Conservation (phyloP, 352 stramenopile species). For the Globisporangium yorkense region DNA sequence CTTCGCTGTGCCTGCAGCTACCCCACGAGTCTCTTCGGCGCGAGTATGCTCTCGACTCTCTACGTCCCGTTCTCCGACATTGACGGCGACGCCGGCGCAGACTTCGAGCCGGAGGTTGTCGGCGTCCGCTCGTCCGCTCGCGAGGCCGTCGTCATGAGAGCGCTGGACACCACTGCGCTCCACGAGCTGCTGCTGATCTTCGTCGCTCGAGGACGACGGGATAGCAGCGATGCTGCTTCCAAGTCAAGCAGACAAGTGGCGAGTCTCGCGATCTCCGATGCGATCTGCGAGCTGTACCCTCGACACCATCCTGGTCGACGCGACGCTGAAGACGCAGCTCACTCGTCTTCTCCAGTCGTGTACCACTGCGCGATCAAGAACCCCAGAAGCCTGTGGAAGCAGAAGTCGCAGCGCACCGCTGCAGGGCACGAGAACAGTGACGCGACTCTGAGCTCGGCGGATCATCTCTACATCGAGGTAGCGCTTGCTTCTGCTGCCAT, state of each 20-base stretch:
- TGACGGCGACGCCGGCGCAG: neutral
- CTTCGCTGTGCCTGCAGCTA: constrained; percentile 21
- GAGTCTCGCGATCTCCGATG: constrained; percentile 29
- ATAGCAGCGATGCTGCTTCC: neutral
- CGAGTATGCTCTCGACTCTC: constrained; percentile 21
- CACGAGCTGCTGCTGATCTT: constrained; percentile 36
- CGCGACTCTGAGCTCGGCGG: constrained; percentile 2
- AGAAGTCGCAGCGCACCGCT: neutral
- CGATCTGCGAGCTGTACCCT: constrained; percentile 21
- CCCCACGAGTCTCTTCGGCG: constrained; percentile 22
- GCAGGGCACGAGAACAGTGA: neutral
- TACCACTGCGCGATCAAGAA: constrained; percentile 27
- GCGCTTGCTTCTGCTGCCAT: neutral
- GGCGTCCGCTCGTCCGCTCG: neutral
- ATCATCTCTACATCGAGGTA: constrained; percentile 15
- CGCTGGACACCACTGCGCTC: constrained; percentile 18
- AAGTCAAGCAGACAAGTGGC: constrained; percentile 7
- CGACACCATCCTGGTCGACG: neutral
- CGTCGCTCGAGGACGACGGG: constrained; percentile 17
- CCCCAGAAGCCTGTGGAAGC: constrained; percentile 16
- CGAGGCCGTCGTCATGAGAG: constrained; percentile 12
- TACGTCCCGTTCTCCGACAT: constrained; percentile 18
- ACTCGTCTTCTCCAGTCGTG: neutral
- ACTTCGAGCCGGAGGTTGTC: constrained; percentile 2
- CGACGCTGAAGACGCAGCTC: neutral